Evolutionary conservation across 345 rosid species (phyloP), one percentile per base, ranked within the genome.

Genomic region (rapeseed (Brassica napus)): DNA sequence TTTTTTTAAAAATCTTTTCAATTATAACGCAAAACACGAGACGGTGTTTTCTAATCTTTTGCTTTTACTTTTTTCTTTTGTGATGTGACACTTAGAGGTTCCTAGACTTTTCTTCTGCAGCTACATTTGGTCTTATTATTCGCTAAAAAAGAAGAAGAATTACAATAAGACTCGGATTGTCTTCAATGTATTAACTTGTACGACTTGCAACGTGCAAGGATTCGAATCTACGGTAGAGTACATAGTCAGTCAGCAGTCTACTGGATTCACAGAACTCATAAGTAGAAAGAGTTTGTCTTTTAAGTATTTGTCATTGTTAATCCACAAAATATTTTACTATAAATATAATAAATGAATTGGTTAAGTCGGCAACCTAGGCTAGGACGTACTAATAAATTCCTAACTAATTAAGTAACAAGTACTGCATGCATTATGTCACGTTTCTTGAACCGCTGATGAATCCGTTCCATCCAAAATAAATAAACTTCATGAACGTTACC

Each of bases 51-150:
- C 39, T 23, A 2, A 42, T 64, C 59, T 77, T 72, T 72, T 72
- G 18, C 34, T 52, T 60, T 55, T 12, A 9, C 14, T 10, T 59
- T 16, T 72, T 37, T 39, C 42, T 9, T 9, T 68, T 23, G 21
- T 68, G 82, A 79, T 73, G 69, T 68, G 82, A 79, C 82, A 67
- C 55, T 79, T 65, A 65, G 8, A 52, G 58, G 49, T 72, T 66
- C 31, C 24, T 35, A 34, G 9, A 61, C 61, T 3, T 37, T 16
- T 7, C 15, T 37, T 5, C 32, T 6, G 0, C 3, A 8, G 1
- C 6, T 65, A 66, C 16, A 37, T 67, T 69, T 61, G 23, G 1
- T 61, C 6, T 6, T 63, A 16, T 61, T 21, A 28, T 42, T 59
- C 11, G 6, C 21, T 11, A 16, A 69, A 30, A 5, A 9, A 23